These are phyloP conservation scores for Volvox africanus DNA, from an alignment of 139 green algal genomes.

Conservation along the genomic window DNA sequence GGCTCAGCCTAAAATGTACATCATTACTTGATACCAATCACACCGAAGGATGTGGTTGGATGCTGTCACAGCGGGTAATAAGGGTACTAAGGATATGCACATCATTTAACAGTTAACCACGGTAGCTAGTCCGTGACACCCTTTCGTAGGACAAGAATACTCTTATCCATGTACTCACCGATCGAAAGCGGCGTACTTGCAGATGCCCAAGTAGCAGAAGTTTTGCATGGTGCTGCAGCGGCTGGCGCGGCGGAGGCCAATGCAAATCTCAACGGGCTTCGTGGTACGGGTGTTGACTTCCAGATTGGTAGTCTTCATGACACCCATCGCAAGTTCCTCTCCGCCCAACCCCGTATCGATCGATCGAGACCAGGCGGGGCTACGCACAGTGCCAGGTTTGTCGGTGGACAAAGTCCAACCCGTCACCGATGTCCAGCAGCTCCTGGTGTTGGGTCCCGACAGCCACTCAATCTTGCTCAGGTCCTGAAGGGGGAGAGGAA, in stretches of 20 bases:
- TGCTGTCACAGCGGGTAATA: too few relatives aligned
- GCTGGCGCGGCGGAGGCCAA: neutral
- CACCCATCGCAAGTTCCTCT: neutral
- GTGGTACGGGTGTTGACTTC: neutral
- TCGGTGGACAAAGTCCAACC: constrained; percentile 24
- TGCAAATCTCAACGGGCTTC: constrained; percentile 19
- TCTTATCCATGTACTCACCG: neutral
- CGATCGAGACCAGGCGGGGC: neutral
- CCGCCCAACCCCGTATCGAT: neutral
- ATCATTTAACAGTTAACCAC: too few relatives aligned
- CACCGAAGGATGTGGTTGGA: neutral
- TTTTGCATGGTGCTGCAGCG: constrained; percentile 12
- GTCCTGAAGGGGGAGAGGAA: neutral
- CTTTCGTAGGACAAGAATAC: too few relatives aligned
- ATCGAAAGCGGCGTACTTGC: constrained; percentile 33
- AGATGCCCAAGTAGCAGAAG: constrained; percentile 33
- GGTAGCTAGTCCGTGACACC: too few relatives aligned
- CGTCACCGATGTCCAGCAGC: neutral
- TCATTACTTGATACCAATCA: neutral
- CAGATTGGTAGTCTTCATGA: constrained; percentile 29
- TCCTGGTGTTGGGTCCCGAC: neutral
- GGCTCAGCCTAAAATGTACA: neutral
- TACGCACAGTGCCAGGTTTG: neutral
- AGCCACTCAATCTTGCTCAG: constrained; percentile 42
- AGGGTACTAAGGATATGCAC: too few relatives aligned